A percentile compares a stretch with the other conserved stretches of the same genome.
These are phyloP conservation scores for Perkinsus marinus DNA, from an alignment of 169 alveolate species.

Conservation along the genomic window DNA sequence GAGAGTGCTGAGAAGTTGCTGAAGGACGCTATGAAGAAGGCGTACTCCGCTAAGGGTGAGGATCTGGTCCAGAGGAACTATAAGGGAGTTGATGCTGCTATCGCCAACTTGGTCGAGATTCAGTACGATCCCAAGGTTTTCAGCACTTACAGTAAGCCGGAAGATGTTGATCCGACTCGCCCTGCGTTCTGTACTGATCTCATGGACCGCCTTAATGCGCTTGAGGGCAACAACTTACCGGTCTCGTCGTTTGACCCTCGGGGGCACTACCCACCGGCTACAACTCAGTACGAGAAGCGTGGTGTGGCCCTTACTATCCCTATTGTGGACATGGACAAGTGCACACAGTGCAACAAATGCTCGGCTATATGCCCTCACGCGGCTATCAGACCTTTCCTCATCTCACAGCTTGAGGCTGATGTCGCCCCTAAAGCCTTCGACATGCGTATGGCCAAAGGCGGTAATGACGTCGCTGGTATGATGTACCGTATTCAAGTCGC, in stretches of 20 bases:
- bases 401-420: conserved; percentile 26
- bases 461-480: conserved; percentile 28
- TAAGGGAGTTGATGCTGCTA: conserved; percentile 22
- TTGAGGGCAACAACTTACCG: conserved; percentile 33
- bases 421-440: conserved; percentile 32
- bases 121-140: background rate
- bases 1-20: conserved; percentile 25
- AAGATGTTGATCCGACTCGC: background rate
- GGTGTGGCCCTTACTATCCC: conserved; percentile 40
- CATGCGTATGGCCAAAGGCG: conserved; percentile 29
- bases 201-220: conserved; percentile 15
- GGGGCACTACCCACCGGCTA: conserved; percentile 35
- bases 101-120: conserved; percentile 14
- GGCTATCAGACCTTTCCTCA: conserved; percentile 39
- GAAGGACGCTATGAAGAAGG: conserved; percentile 39
- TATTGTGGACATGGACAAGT: conserved; percentile 45
- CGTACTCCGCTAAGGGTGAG: conserved; percentile 40
- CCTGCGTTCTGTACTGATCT: conserved; percentile 10
- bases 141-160: background rate
- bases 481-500: conserved; percentile 43
- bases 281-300: conserved; percentile 37
- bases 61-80: conserved; percentile 22
- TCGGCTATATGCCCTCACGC: conserved; percentile 45
- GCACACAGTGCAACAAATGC: conserved; percentile 45
- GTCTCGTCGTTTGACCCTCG: conserved; percentile 36